phyloP scores from a whole-genome alignment of 2,329 filamentous ascomycete species.

The Fusarium nelsonii region DNA sequence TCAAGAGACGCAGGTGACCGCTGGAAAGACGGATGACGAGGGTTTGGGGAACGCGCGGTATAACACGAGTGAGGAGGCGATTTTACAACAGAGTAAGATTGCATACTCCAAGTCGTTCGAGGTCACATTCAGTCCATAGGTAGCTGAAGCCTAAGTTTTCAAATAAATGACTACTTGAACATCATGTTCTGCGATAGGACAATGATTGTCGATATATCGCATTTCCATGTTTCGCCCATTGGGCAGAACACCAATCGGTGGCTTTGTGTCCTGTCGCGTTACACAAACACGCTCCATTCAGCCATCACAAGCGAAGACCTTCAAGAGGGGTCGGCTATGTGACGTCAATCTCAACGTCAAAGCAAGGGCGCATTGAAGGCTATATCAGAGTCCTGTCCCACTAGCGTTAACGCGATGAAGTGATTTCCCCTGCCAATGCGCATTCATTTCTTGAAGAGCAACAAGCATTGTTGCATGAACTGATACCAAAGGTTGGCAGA shows the following conservation, averaged over 20 bases:
- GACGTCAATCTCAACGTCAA: conserved; percentile 26
- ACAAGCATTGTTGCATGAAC: too few relatives aligned
- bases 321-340: neutral
- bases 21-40: neutral
- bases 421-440: neutral
- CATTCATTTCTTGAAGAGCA: neutral
- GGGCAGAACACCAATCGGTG: neutral
- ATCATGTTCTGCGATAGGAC: too few relatives aligned
- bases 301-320: neutral
- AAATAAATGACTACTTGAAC: too few relatives aligned
- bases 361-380: conserved; percentile 9
- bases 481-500: too few relatives aligned
- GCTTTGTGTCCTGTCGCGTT: neutral
- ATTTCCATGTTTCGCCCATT: neutral
- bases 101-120: conserved; percentile 27
- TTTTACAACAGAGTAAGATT: conserved; percentile 19
- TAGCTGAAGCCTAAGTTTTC: too few relatives aligned
- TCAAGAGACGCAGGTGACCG: neutral
- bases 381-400: neutral
- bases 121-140: neutral
- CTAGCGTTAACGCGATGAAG: neutral
- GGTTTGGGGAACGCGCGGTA: neutral
- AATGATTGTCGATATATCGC: neutral
- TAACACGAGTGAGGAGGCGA: conserved; percentile 22
- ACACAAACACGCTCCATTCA: neutral